These are phyloP conservation scores for Rhizopogon vesiculosus DNA, from an alignment of 768 basidiomycete genomes.

Conservation along the genomic window DNA sequence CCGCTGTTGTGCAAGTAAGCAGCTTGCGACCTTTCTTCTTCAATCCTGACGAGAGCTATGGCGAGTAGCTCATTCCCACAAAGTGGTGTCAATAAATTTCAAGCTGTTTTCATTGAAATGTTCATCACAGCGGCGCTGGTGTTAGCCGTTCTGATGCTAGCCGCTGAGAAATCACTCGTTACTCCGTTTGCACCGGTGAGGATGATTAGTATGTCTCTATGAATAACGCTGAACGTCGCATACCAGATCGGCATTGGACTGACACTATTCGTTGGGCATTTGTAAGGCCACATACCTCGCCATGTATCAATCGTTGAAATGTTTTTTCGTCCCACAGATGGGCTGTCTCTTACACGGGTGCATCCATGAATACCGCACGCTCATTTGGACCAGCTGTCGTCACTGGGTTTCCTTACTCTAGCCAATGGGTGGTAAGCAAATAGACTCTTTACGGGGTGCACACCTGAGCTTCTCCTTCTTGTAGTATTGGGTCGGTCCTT, in stretches of 20 bases:
- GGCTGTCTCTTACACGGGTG: slow-evolving; percentile 52
- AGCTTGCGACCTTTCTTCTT: too few relatives aligned
- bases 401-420: slow-evolving; percentile 45
- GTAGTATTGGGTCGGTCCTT: slow-evolving; percentile 69
- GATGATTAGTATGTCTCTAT: too few relatives aligned
- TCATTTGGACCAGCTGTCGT: slow-evolving; percentile 68
- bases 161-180: slow-evolving; percentile 61
- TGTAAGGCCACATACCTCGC: background rate
- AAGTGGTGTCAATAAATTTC: too few relatives aligned
- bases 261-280: slow-evolving; percentile 39
- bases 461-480: background rate
- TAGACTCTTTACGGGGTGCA: background rate
- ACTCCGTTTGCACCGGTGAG: slow-evolving; percentile 62
- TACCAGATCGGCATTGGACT: slow-evolving; percentile 55
- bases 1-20: too few relatives aligned
- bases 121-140: slow-evolving; percentile 16
- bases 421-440: slow-evolving; percentile 59
- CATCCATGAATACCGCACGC: slow-evolving; percentile 65
- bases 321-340: slow-evolving; percentile 32
- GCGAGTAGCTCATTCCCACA: too few relatives aligned
- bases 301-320: background rate
- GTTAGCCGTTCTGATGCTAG: slow-evolving; percentile 66
- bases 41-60: too few relatives aligned
- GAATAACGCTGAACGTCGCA: too few relatives aligned
- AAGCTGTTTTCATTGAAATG: too few relatives aligned